Base-by-base conservation (phyloP, 2,329 filamentous ascomycete genomes). In the Epichloe festucae region DNA sequence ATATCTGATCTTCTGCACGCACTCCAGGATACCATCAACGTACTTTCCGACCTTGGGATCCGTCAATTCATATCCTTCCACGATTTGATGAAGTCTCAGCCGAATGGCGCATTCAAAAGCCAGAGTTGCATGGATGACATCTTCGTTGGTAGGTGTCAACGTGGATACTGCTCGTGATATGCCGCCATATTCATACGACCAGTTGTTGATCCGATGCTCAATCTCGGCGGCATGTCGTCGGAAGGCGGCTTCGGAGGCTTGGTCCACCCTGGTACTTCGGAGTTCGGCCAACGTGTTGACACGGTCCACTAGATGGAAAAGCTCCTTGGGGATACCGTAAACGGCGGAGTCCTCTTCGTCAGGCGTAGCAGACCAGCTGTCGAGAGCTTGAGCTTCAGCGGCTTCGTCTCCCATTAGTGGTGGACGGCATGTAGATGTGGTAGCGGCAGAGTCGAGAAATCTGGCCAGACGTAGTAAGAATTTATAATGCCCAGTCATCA, bases 81-180 rank as follows among this genome's bases (percentile, higher is more conserved):
- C 65, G 34, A 72, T 65, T 53, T 72, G 68, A 55, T 72, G 67
- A 17, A 72, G 61, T 8, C 69, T 63, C 17, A 72, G 59, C 8
- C 67, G 63, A n/a, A 71, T 62, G 8, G 70, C 69, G 55, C 65
- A 65, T 52, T 72, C 68, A 52, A 69, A 71, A 5, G 69, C 67
- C 15, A 58, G 60, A 2, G 68, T 67, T 17, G 67, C 68, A 46
- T 63, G 55, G 10, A 68, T 51, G 1, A 64, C 63, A 40, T 69
- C 64, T 7, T 63, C 58, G 17, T 56, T 58, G 27, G 48, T 40
- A 4, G 63, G 53, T 1, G 54, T 52, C 8, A 59, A 49, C 3
- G 57, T 53, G 36, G 57, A 57, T 14, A 57, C 58, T n/a, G 61
- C 59, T n/a, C 56, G 55, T n/a, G 60, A 55, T 43, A 58, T 46